These are phyloP conservation scores for Thermochaetoides thermophila DNA, from an alignment of 495 filamentous ascomycete species.

Conservation along the genomic window DNA sequence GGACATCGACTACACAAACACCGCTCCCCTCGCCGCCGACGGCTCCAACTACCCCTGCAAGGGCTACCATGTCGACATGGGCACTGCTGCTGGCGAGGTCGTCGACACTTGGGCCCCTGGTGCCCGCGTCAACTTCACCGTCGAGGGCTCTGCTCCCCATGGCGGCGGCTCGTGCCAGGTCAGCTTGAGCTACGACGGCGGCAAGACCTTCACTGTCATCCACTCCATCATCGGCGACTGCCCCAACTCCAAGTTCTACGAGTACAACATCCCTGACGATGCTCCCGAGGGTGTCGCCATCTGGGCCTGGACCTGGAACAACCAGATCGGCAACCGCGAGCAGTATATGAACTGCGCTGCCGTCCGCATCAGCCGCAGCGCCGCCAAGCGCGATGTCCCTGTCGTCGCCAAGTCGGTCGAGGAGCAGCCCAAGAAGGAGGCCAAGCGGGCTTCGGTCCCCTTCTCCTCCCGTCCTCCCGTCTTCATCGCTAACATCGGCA, in stretches of 20 bases:
- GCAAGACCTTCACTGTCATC: slow-evolving; percentile 47
- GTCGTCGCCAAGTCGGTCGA: too few relatives aligned
- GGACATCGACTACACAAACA: slow-evolving; percentile 42
- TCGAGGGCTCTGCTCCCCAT: slow-evolving; percentile 44
- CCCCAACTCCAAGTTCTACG: slow-evolving; percentile 35
- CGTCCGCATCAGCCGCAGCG: slow-evolving; percentile 35
- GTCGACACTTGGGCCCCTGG: slow-evolving; percentile 42
- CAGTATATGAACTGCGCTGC: slow-evolving; percentile 54
- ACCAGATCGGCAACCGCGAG: slow-evolving; percentile 52
- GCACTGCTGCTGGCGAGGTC: slow-evolving; percentile 27
- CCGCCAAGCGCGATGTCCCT: slow-evolving; percentile 18
- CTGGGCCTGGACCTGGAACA: slow-evolving; percentile 54
- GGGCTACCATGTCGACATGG: slow-evolving; percentile 43
- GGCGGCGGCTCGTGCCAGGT: slow-evolving; percentile 53
- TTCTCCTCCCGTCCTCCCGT: slow-evolving; percentile 40
- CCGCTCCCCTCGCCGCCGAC: slow-evolving; percentile 32
- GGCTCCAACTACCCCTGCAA: slow-evolving; percentile 52
- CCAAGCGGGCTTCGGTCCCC: slow-evolving; percentile 14
- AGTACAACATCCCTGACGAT: slow-evolving; percentile 49
- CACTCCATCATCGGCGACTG: slow-evolving; percentile 50
- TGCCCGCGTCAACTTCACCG: slow-evolving; percentile 38
- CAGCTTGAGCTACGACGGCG: slow-evolving; percentile 47
- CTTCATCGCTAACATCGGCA: slow-evolving; percentile 44
- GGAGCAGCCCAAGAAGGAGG: background rate
- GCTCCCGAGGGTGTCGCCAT: slow-evolving; percentile 44